These are phyloP conservation scores for Termitomyces sp. DNA, from an alignment of 1,284 basidiomycete species.

Conservation along the genomic window DNA sequence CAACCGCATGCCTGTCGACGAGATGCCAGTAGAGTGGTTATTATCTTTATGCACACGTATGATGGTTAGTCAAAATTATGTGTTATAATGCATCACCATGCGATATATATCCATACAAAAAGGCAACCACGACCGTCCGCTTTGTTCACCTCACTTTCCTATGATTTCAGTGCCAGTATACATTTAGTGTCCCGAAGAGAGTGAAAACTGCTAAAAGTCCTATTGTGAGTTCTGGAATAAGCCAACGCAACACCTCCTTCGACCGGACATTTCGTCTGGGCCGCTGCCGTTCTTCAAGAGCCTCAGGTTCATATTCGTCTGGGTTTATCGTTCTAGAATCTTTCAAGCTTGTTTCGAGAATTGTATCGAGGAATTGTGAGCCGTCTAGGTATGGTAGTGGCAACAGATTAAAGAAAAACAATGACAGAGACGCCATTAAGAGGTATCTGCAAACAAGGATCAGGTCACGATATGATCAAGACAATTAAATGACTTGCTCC, in stretches of 20 bases:
- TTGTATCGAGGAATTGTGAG: slow-evolving; percentile 12
- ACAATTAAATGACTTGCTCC: slow-evolving; percentile 34
- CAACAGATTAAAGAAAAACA: slow-evolving; percentile 70
- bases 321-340: background rate
- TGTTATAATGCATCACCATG: slow-evolving; percentile 4
- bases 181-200: slow-evolving; percentile 11
- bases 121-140: background rate
- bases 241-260: slow-evolving; percentile 1
- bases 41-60: slow-evolving; percentile 7
- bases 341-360: slow-evolving; percentile 4
- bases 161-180: slow-evolving; percentile 3
- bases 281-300: slow-evolving; percentile 1
- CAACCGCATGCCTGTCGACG: background rate
- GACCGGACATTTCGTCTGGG: background rate
- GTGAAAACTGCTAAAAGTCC: slow-evolving; percentile 11
- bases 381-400: slow-evolving; percentile 65
- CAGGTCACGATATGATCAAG: background rate
- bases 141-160: background rate
- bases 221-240: slow-evolving; percentile 8
- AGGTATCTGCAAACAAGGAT: slow-evolving; percentile 47
- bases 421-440: slow-evolving; percentile 54
- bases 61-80: slow-evolving; percentile 12
- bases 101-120: slow-evolving; percentile 7
- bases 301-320: slow-evolving; percentile 15
- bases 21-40: slow-evolving; percentile 5